These are phyloP conservation scores for Xylariaceae sp. DNA, from an alignment of 2,329 filamentous ascomycete genomes.

Conservation along the genomic window DNA sequence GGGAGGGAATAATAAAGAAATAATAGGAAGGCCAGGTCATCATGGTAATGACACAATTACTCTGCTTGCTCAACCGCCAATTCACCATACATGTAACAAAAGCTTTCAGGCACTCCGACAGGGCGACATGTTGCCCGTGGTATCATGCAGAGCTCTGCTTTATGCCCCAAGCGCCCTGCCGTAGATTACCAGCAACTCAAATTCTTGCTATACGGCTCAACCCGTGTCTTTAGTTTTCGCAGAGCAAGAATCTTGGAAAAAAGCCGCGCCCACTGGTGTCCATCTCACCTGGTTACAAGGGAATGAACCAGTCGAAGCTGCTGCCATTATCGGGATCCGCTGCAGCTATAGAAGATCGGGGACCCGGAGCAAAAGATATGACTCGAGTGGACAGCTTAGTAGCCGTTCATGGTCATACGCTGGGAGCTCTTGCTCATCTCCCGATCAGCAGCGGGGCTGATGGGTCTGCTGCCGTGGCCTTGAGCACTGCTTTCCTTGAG, in stretches of 20 bases:
- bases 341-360: slow-evolving; percentile 15
- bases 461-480: slow-evolving; percentile 77
- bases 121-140: slow-evolving; percentile 22
- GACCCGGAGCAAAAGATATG: slow-evolving; percentile 24
- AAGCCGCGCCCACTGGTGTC: slow-evolving; percentile 13
- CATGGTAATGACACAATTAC: slow-evolving; percentile 32
- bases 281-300: slow-evolving; percentile 1
- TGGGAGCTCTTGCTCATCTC: slow-evolving; percentile 96
- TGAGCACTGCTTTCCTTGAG: slow-evolving; percentile 97
- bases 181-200: slow-evolving; percentile 20
- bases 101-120: slow-evolving; percentile 22
- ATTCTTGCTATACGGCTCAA: slow-evolving; percentile 24
- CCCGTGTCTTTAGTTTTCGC: slow-evolving; percentile 17
- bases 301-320: slow-evolving; percentile 1
- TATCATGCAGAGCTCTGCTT: slow-evolving; percentile 25
- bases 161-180: slow-evolving; percentile 19
- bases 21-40: slow-evolving; percentile 39
- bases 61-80: slow-evolving; percentile 36
- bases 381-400: slow-evolving; percentile 52
- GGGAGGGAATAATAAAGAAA: slow-evolving; percentile 42
- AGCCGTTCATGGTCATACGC: slow-evolving; percentile 98
- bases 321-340: slow-evolving; percentile 7
- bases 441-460: slow-evolving; percentile 89
- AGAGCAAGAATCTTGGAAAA: slow-evolving; percentile 20
- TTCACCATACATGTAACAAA: slow-evolving; percentile 33